phyloP scores from a whole-genome alignment of 768 basidiomycete species.

The Sporobolomyces pararoseus region DNA sequence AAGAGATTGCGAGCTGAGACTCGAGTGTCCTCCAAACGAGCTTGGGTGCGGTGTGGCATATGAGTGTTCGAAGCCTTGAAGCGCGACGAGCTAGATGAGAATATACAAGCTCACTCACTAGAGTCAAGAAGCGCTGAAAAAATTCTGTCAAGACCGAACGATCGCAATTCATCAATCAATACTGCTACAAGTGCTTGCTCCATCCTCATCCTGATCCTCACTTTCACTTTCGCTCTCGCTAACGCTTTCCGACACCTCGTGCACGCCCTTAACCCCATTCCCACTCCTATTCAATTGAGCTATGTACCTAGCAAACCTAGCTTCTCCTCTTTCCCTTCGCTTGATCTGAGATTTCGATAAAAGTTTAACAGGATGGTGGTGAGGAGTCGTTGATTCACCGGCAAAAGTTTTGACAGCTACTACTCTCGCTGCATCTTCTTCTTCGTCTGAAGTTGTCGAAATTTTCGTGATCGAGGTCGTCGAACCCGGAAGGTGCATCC shows the following conservation, averaged over 20 bases:
- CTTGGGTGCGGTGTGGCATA: no score
- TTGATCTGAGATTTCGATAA: not conserved
- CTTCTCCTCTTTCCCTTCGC: not conserved
- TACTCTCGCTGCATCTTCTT: no score
- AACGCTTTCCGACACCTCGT: not conserved
- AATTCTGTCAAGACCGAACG: no score
- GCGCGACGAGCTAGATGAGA: no score
- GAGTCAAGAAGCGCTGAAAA: no score
- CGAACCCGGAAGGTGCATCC: conserved; percentile 32
- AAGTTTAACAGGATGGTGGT: not conserved
- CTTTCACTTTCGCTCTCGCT: not conserved
- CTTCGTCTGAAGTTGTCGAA: not conserved
- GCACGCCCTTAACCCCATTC: no score
- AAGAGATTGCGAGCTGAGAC: no score
- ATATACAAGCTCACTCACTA: no score
- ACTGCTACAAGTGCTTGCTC: conserved; percentile 19
- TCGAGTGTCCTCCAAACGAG: no score
- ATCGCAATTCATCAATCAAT: no score
- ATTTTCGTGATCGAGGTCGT: no score
- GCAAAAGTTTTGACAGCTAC: not conserved
- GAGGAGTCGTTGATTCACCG: not conserved
- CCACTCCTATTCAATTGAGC: not conserved
- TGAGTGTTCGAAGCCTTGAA: no score
- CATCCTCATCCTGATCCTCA: not conserved
- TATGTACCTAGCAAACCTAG: not conserved